Conservation (phyloP, 108 stramenopile species). For the Cyclotella kingstonii region DNA sequence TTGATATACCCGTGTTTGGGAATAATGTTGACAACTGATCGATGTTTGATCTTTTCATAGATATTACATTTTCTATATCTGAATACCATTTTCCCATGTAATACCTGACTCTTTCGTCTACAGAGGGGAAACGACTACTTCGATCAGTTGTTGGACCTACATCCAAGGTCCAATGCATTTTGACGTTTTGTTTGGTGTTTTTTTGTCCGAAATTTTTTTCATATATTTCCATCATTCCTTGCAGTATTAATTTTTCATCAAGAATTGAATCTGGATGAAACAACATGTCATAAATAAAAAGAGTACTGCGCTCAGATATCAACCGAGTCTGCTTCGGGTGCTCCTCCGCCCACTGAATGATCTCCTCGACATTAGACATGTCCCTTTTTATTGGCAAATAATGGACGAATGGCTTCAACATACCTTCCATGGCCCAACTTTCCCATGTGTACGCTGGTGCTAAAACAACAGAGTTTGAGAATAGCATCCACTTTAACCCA, state of each 20-base stretch:
- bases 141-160: too few relatives aligned
- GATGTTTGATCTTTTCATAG: too few relatives aligned
- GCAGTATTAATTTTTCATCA: constrained; percentile 28
- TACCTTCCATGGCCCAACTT: constrained; percentile 66
- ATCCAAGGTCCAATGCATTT: too few relatives aligned
- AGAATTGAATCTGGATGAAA: constrained; percentile 23
- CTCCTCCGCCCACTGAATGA: constrained; percentile 44
- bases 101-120: too few relatives aligned
- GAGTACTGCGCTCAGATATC: constrained; percentile 43
- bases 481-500: background rate
- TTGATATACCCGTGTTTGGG: too few relatives aligned
- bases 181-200: too few relatives aligned
- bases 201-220: constrained; percentile 6
- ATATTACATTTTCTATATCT: too few relatives aligned
- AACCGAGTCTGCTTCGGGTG: constrained; percentile 28
- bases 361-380: constrained; percentile 45
- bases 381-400: constrained; percentile 39
- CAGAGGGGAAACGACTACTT: too few relatives aligned
- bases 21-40: too few relatives aligned
- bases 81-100: too few relatives aligned
- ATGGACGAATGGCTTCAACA: constrained; percentile 42
- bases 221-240: constrained; percentile 38
- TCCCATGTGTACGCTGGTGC: constrained; percentile 31
- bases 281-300: constrained; percentile 37
- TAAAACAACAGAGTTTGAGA: constrained; percentile 14